Base-by-base conservation (phyloP, 345 rosid species). In the Heritiera fomes region DNA sequence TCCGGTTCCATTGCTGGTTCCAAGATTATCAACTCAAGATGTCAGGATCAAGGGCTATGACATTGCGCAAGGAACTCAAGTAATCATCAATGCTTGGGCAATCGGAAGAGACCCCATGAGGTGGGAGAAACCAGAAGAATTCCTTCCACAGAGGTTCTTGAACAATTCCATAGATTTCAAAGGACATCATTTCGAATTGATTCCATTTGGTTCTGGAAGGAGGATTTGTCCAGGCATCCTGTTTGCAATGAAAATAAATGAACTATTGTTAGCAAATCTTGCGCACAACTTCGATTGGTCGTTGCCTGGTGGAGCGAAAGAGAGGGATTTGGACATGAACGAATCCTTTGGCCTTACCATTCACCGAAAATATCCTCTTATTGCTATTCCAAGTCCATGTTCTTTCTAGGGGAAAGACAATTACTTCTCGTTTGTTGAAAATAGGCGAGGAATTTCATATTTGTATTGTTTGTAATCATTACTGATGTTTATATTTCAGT, bases 1-100 rank as follows among this genome's bases (percentile, higher is more conserved):
- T 76, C 89, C 89, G 3, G 3, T 85, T 32, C 89, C 89, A 6
- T 41, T 88, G 50, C 77, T 82, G 34, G 76, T 82, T 50, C 87
- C 89, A 23, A 59, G 82, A 28, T 60, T 56, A 50, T 80, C 87
- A 20, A 78, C 71, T 2, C 28, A 78, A 52, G 83, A 82, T 45
- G 76, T 80, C 55, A 83, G 6, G 9, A 45, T 88, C 28, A 23
- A 23, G 28, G 28, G 28, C 30, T 75, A 80, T 47, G 59, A 83
- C 63, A 68, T 88, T 60, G 65, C 78, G 0, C 49, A 79, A 1
- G 77, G 85, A 56, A 86, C 84, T 15, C 81, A 47, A n/a, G 81
- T 80, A 5, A 41, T 88, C 13, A 55, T 77, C 77, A 88, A 86
- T 80, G 86, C 82, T 47, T 83, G 82, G 81, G 81, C 84, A 5